Conservation (phyloP, 2,329 filamentous ascomycete species). For the Scedosporium aurantiacum region DNA sequence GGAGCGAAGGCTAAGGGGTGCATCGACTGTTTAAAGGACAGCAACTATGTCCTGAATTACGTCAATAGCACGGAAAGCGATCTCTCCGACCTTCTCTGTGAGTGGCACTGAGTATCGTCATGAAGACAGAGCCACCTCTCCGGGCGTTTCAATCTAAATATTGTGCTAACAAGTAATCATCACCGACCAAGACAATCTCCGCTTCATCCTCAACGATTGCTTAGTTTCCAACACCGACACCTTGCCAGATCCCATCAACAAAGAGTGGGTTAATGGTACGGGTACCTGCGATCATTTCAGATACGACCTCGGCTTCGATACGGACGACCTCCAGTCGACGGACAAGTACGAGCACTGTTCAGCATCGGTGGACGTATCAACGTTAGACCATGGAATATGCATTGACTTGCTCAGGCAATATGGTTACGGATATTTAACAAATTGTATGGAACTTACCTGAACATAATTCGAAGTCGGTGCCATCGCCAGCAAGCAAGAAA, state of each 20-base stretch:
- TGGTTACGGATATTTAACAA: constrained; percentile 31
- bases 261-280: constrained; percentile 31
- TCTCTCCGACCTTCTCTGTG: constrained; percentile 30
- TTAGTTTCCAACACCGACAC: constrained; percentile 23
- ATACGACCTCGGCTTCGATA: constrained; percentile 23
- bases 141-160: neutral
- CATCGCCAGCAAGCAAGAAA: neutral
- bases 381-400: constrained; percentile 20
- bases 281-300: constrained; percentile 29
- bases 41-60: constrained; percentile 26
- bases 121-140: no score
- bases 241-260: constrained; percentile 14
- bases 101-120: neutral
- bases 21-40: constrained; percentile 33
- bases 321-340: constrained; percentile 13
- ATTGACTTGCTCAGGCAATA: constrained; percentile 17
- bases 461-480: neutral
- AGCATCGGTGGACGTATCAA: constrained; percentile 10
- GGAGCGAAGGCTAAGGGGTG: constrained; percentile 38
- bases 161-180: neutral
- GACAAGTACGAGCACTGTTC: constrained; percentile 26
- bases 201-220: constrained; percentile 36
- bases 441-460: constrained; percentile 27
- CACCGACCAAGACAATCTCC: constrained; percentile 26
- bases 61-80: constrained; percentile 28